phyloP scores from a whole-genome alignment of 2,329 filamentous ascomycete species.

The Fusarium hainanense region DNA sequence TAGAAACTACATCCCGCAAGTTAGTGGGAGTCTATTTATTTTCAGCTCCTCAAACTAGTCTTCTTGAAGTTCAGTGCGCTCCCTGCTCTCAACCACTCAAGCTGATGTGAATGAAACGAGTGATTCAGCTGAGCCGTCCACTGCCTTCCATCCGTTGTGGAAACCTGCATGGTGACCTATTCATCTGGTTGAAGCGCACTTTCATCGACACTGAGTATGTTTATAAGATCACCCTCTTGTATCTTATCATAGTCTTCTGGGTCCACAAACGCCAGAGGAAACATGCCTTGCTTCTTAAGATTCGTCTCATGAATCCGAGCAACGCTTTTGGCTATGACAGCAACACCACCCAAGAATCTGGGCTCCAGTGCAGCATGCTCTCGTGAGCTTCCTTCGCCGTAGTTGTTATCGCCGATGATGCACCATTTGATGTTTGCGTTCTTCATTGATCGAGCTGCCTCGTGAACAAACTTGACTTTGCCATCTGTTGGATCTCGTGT shows the following conservation, averaged over 20 bases:
- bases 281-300: constrained; percentile 80
- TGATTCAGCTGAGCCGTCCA: constrained; percentile 28
- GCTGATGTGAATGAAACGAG: constrained; percentile 21
- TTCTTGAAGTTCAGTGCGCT: constrained; percentile 28
- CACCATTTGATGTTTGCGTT: not conserved
- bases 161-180: constrained; percentile 24
- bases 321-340: constrained; percentile 84
- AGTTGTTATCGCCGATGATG: constrained; percentile 59
- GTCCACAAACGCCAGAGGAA: constrained; percentile 73
- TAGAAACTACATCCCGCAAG: too few relatives aligned
- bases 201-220: constrained; percentile 16
- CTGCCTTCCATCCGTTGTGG: not conserved
- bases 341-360: constrained; percentile 82
- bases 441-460: not conserved
- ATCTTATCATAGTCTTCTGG: constrained; percentile 83
- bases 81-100: constrained; percentile 21
- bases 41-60: too few relatives aligned
- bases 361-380: constrained; percentile 91
- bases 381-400: constrained; percentile 86
- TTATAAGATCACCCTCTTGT: constrained; percentile 11
- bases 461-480: constrained; percentile 57
- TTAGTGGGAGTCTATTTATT: too few relatives aligned
- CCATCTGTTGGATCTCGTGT: constrained; percentile 68
- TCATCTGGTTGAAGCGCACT: constrained; percentile 7
- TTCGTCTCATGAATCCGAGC: constrained; percentile 94